These are phyloP conservation scores for Penicillium paradoxum DNA, from an alignment of 495 filamentous ascomycete species.

Conservation along the genomic window DNA sequence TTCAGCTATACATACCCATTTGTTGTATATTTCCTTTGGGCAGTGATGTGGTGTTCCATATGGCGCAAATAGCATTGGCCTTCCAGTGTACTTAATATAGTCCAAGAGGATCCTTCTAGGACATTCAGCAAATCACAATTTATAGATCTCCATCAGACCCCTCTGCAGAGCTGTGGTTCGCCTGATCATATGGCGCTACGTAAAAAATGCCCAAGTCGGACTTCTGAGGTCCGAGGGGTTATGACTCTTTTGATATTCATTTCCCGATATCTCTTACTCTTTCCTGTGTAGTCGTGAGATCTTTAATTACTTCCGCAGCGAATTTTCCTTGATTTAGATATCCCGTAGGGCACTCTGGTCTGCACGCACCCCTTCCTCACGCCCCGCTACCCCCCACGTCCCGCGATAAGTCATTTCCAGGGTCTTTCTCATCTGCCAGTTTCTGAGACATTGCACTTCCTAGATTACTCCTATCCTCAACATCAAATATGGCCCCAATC, in stretches of 20 bases:
- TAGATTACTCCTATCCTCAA: background rate
- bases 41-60: background rate
- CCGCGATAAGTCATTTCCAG: slow-evolving; percentile 17
- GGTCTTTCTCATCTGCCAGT: slow-evolving; percentile 3
- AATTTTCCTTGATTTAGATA: too few species aligned
- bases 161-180: slow-evolving; percentile 10
- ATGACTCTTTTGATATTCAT: slow-evolving; percentile 14
- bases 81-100: background rate
- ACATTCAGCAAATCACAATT: slow-evolving; percentile 9
- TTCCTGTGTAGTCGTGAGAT: too few species aligned
- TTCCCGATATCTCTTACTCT: background rate
- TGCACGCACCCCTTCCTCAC: background rate
- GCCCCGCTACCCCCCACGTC: slow-evolving; percentile 16
- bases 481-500: slow-evolving; percentile 35
- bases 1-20: slow-evolving; percentile 21
- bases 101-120: background rate
- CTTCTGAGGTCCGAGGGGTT: slow-evolving; percentile 11
- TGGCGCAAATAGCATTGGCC: background rate
- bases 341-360: background rate
- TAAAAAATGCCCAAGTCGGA: slow-evolving; percentile 9
- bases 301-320: too few species aligned
- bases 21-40: background rate
- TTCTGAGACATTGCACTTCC: slow-evolving; percentile 1
- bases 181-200: slow-evolving; percentile 6
- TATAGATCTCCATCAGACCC: slow-evolving; percentile 1